A percentile compares a stretch with the other conserved stretches of the same genome.
These are phyloP conservation scores for Golubevia pallescens DNA, from an alignment of 1,284 basidiomycete genomes.

Conservation along the genomic window DNA sequence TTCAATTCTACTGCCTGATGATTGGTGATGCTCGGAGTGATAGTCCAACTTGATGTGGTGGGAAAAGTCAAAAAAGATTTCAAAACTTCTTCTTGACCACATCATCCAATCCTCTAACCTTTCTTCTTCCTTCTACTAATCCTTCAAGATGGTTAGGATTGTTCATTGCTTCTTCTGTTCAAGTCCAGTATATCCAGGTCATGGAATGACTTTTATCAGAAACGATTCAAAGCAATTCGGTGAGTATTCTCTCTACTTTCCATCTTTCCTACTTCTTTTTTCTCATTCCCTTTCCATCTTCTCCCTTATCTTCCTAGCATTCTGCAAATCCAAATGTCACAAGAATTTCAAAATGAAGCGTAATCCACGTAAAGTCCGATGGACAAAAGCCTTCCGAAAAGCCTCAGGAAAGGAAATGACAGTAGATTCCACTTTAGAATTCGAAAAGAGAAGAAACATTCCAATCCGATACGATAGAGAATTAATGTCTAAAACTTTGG, in stretches of 20 bases:
- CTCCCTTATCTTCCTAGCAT: conserved; percentile 12
- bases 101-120: not conserved
- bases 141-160: conserved; percentile 55
- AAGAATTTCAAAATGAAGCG: conserved; percentile 87
- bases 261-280: conserved; percentile 13
- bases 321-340: conserved; percentile 64
- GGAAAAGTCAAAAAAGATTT: no score
- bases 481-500: conserved; percentile 88
- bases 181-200: conserved; percentile 90
- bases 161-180: conserved; percentile 74
- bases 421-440: conserved; percentile 97
- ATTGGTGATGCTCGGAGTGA: no score
- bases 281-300: conserved; percentile 8
- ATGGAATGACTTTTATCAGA: conserved; percentile 67
- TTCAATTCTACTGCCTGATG: no score
- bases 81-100: no score
- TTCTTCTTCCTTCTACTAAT: not conserved
- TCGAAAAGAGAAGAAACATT: conserved; percentile 97
- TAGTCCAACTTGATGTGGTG: no score
- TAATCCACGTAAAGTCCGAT: conserved; percentile 97
- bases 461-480: conserved; percentile 98
- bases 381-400: conserved; percentile 99
- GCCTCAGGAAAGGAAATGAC: conserved; percentile 99
- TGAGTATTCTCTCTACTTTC: conserved; percentile 52
- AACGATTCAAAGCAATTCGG: conserved; percentile 67